A percentile compares a stretch with the other conserved stretches of the same genome.
Evolutionary conservation across 208 protist genomes (phyloP).

Genomic region (Wallacemonas collosoma): DNA sequence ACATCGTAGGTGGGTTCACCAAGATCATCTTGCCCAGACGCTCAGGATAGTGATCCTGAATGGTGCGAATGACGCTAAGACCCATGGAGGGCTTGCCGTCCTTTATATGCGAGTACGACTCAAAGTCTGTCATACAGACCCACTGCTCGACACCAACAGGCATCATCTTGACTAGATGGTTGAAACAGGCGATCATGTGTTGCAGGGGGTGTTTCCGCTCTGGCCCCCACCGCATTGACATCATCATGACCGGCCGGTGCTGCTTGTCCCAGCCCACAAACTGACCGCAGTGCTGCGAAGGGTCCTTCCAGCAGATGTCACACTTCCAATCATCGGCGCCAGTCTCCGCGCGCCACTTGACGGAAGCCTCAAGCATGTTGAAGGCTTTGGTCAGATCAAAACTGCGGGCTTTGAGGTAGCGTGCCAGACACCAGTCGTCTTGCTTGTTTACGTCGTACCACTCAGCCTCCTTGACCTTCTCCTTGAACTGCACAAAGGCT

Average conservation of each 20-base stretch:
- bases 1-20: conserved; percentile 78
- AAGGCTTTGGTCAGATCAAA: conserved; percentile 68
- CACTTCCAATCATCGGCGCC: conserved; percentile 57
- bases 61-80: conserved; percentile 50
- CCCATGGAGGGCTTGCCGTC: conserved; percentile 77
- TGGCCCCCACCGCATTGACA: conserved; percentile 84
- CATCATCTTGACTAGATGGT: conserved; percentile 73
- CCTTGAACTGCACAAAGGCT: conserved; percentile 34
- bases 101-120: conserved; percentile 75
- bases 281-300: conserved; percentile 78
- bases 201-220: conserved; percentile 71
- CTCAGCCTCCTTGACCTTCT: conserved; percentile 38
- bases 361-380: conserved; percentile 64
- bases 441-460: conserved; percentile 67
- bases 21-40: conserved; percentile 81
- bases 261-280: conserved; percentile 82
- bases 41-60: conserved; percentile 88
- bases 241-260: conserved; percentile 78
- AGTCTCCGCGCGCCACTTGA: conserved; percentile 70
- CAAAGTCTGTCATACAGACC: conserved; percentile 87
- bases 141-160: conserved; percentile 85
- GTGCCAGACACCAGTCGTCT: conserved; percentile 65
- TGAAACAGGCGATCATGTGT: conserved; percentile 74
- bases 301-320: conserved; percentile 56
- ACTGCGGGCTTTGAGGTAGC: conserved; percentile 75